Evolutionary conservation across 208 protist genomes (phyloP).

Genomic region (Balamuthia mandrillaris): DNA sequence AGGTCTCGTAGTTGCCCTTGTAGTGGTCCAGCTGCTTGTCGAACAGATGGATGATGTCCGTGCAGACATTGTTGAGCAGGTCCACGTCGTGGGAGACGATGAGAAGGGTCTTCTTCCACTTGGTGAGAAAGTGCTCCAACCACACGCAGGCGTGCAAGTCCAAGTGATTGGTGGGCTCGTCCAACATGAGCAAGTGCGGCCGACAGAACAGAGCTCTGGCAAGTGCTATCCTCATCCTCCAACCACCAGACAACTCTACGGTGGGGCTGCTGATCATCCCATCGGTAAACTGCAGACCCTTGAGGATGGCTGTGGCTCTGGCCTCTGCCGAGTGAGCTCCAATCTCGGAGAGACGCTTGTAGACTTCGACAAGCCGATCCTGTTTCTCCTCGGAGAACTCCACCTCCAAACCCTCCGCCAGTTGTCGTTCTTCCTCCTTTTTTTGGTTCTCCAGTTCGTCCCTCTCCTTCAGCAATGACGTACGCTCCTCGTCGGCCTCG

Average conservation of each 20-base stretch:
- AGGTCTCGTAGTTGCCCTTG: conserved; percentile 72
- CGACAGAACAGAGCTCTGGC: conserved; percentile 59
- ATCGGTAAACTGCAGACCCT: conserved; percentile 88
- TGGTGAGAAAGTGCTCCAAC: conserved; percentile 91
- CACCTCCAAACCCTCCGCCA: not conserved
- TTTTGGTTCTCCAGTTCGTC: conserved; percentile 74
- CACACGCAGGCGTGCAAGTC: conserved; percentile 92
- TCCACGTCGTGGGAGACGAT: conserved; percentile 92
- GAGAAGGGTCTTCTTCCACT: conserved; percentile 89
- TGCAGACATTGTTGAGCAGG: conserved; percentile 89
- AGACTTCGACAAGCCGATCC: conserved; percentile 86
- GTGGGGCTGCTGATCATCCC: conserved; percentile 85
- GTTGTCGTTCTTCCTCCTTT: conserved; percentile 15
- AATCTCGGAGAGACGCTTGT: conserved; percentile 89
- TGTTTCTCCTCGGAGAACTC: conserved; percentile 73
- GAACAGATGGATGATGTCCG: conserved; percentile 75
- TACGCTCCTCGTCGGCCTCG: conserved; percentile 82
- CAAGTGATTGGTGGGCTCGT: conserved; percentile 94
- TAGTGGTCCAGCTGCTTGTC: conserved; percentile 67
- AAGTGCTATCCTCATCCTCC: conserved; percentile 95
- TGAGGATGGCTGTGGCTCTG: conserved; percentile 62
- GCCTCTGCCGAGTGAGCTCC: conserved; percentile 88
- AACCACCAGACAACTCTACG: conserved; percentile 85
- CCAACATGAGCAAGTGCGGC: conserved; percentile 27
- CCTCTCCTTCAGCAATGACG: conserved; percentile 84